Conservation (phyloP, 2,329 filamentous ascomycete genomes). For the Penicillium capsulatum region DNA sequence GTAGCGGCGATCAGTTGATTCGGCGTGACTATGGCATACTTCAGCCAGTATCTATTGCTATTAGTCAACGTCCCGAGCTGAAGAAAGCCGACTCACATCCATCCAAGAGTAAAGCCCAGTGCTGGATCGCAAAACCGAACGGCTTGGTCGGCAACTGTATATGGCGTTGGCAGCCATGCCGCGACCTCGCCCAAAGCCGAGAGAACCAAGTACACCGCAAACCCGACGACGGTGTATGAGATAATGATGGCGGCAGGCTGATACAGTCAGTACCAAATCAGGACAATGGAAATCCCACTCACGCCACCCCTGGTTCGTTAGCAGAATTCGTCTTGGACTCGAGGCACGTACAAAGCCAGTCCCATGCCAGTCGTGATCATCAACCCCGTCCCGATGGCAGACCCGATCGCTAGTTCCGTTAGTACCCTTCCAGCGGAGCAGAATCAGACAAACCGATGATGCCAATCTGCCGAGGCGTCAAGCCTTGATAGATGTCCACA, state of each 20-base stretch:
- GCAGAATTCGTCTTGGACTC: background rate
- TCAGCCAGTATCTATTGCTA: constrained; percentile 54
- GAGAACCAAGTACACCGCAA: constrained; percentile 71
- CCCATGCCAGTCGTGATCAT: constrained; percentile 29
- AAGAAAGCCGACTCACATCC: constrained; percentile 49
- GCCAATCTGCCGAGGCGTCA: constrained; percentile 20
- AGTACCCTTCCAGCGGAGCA: background rate
- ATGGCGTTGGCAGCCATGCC: constrained; percentile 69
- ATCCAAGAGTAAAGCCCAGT: constrained; percentile 73
- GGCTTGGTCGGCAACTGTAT: constrained; percentile 75
- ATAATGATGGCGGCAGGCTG: constrained; percentile 36
- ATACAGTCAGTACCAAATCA: constrained; percentile 3
- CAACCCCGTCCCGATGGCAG: constrained; percentile 31
- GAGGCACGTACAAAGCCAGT: constrained; percentile 25
- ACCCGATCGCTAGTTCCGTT: constrained; percentile 27
- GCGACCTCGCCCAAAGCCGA: constrained; percentile 76
- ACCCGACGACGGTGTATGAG: constrained; percentile 36
- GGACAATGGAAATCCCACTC: constrained; percentile 5
- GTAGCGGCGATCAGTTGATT: constrained; percentile 77
- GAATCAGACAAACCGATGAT: constrained; percentile 22
- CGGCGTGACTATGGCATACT: constrained; percentile 77
- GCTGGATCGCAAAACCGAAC: constrained; percentile 73
- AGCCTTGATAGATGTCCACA: constrained; percentile 18
- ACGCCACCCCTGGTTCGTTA: constrained; percentile 27
- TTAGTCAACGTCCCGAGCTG: background rate